A percentile compares a stretch with the other conserved stretches of the same genome.
Evolutionary conservation across 441 rosid species (phyloP).

Genomic region (Raphanus hybrid): DNA sequence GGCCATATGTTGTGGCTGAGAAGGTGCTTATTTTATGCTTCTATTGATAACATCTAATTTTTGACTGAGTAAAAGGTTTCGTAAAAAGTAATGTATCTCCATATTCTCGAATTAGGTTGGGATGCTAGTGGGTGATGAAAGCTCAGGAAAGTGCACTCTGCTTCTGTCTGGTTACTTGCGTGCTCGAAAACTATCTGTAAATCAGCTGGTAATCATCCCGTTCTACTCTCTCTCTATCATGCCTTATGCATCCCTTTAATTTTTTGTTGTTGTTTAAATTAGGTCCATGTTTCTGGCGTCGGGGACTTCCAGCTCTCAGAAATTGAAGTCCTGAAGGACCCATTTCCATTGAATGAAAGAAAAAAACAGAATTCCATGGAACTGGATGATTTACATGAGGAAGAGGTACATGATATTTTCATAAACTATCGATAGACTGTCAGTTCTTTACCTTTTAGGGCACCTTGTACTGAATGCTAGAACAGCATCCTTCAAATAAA

Average conservation of each 20-base stretch:
- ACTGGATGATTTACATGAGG: constrained; percentile 56
- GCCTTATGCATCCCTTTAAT: no score
- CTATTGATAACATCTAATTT: neutral
- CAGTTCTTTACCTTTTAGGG: neutral
- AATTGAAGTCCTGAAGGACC: constrained; percentile 84
- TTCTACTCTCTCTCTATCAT: no score
- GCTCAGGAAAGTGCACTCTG: no score
- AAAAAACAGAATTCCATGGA: constrained; percentile 77
- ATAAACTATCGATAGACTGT: neutral
- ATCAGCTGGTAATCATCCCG: no score
- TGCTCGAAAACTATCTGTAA: no score
- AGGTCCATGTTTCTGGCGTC: constrained; percentile 91
- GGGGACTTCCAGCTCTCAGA: constrained; percentile 89
- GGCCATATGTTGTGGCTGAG: constrained; percentile 77
- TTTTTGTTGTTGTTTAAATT: constrained; percentile 13
- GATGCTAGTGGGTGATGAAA: no score
- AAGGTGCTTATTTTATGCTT: constrained; percentile 53
- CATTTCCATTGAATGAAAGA: constrained; percentile 68
- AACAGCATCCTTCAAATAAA: neutral
- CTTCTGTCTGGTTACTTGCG: no score
- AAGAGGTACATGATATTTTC: constrained; percentile 54
- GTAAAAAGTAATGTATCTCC: neutral
- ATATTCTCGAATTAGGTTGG: neutral
- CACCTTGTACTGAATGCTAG: neutral
- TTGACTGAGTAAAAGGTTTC: neutral